Conservation (phyloP, 495 filamentous ascomycete genomes). For the Lichina pygmaea region DNA sequence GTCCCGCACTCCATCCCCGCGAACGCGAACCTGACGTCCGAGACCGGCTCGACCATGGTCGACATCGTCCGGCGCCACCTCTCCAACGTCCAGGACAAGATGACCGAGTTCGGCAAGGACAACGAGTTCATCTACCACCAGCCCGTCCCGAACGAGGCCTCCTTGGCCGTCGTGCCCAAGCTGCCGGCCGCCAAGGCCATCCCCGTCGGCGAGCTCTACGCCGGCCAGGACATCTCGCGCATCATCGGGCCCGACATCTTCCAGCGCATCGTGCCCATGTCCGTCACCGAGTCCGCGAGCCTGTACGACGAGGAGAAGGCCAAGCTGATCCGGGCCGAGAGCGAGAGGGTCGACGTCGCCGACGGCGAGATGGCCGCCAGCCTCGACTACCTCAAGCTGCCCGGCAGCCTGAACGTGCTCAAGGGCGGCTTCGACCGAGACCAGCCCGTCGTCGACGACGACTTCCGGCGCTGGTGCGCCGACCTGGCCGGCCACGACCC, state of each 20-base stretch:
- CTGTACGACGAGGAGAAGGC: conserved; percentile 97
- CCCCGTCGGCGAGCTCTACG: conserved; percentile 85
- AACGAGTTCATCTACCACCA: conserved; percentile 99
- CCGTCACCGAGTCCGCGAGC: conserved; percentile 87
- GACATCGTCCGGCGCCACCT: conserved; percentile 68
- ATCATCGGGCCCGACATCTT: conserved; percentile 97
- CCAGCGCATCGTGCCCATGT: conserved; percentile 85
- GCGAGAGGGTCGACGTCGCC: conserved; percentile 69
- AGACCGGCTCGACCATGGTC: conserved; percentile 41
- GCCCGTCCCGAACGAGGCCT: conserved; percentile 59
- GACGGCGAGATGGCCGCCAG: conserved; percentile 91
- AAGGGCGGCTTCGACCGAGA: conserved; percentile 88
- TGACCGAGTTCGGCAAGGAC: conserved; percentile 55
- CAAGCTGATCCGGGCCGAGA: conserved; percentile 79
- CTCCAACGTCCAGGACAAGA: conserved; percentile 50
- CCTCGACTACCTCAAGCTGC: conserved; percentile 77
- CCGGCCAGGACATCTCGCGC: conserved; percentile 84
- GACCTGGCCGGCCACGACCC: conserved; percentile 66
- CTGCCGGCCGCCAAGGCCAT: conserved; percentile 94
- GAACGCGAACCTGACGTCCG: conserved; percentile 58
- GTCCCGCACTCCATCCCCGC: conserved; percentile 60
- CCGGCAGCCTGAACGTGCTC: conserved; percentile 64
- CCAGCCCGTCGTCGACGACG: conserved; percentile 52
- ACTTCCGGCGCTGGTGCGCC: conserved; percentile 80
- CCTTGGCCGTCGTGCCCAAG: conserved; percentile 58